Conservation (phyloP, 108 stramenopile genomes). For the Conticribra guillardii region DNA sequence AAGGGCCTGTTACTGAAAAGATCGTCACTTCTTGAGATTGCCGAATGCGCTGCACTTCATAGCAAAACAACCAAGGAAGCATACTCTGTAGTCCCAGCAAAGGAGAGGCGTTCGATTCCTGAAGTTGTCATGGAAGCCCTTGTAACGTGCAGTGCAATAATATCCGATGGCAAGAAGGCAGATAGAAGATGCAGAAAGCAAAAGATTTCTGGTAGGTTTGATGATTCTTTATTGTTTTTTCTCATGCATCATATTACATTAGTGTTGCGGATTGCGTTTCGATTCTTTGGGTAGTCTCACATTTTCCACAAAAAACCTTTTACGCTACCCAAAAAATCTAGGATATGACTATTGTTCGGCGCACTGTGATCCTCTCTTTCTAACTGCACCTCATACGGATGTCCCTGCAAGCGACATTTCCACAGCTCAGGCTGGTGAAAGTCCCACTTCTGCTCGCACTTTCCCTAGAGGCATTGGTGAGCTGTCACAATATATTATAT, state of each 20-base stretch:
- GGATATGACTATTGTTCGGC: slow-evolving; percentile 43
- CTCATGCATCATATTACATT: too few relatives aligned
- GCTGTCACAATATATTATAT: too few relatives aligned
- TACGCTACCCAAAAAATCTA: slow-evolving; percentile 15
- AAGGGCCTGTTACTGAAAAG: slow-evolving; percentile 12
- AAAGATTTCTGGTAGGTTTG: too few relatives aligned
- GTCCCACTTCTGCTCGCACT: too few relatives aligned
- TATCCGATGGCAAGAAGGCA: slow-evolving; percentile 16
- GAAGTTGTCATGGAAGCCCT: slow-evolving; percentile 31
- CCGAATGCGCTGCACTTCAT: slow-evolving; percentile 27
- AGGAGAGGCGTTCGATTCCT: slow-evolving; percentile 33
- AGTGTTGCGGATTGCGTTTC: too few relatives aligned
- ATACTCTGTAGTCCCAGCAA: slow-evolving; percentile 10
- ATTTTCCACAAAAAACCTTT: too few relatives aligned
- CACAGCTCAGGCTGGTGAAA: too few relatives aligned
- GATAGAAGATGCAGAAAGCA: slow-evolving; percentile 36
- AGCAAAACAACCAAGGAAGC: slow-evolving; percentile 25
- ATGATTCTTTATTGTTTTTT: too few relatives aligned
- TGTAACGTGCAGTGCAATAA: slow-evolving; percentile 34
- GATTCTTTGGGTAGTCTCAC: too few relatives aligned
- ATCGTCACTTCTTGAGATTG: slow-evolving; percentile 34
- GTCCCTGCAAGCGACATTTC: too few relatives aligned
- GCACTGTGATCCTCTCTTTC: slow-evolving; percentile 35
- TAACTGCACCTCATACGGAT: not conserved
- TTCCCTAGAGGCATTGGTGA: too few relatives aligned